phyloP scores from a whole-genome alignment of 2,329 filamentous ascomycete species.

The Pyrenochaeta sp. region DNA sequence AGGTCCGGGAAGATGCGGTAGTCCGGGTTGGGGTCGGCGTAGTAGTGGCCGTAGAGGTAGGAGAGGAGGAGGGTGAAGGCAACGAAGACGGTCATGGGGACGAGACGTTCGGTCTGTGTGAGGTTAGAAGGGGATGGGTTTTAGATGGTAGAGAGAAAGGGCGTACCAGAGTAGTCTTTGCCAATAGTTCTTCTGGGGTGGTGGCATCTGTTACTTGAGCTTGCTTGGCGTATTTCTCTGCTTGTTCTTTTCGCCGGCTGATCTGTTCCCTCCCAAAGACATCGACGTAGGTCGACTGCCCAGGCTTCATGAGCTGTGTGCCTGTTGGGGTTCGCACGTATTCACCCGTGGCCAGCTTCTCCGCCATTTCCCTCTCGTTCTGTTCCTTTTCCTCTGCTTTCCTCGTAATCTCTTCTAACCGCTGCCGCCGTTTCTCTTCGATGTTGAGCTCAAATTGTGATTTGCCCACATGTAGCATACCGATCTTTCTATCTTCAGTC shows the following conservation, averaged over 20 bases:
- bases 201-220: slow-evolving; percentile 30
- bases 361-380: slow-evolving; percentile 37
- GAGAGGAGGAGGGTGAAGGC: slow-evolving; percentile 31
- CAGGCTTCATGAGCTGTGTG: slow-evolving; percentile 46
- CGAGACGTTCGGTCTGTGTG: slow-evolving; percentile 42
- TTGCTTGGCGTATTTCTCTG: slow-evolving; percentile 35
- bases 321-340: slow-evolving; percentile 43
- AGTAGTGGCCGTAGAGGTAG: slow-evolving; percentile 41
- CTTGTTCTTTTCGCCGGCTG: slow-evolving; percentile 37
- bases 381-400: slow-evolving; percentile 44
- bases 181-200: slow-evolving; percentile 34
- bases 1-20: slow-evolving; percentile 45
- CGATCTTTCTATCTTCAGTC: slow-evolving; percentile 36
- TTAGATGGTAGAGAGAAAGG: not conserved
- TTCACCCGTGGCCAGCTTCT: slow-evolving; percentile 42
- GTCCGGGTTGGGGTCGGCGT: slow-evolving; percentile 34
- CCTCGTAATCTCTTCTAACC: slow-evolving; percentile 36
- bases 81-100: slow-evolving; percentile 46
- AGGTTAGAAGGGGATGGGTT: not conserved
- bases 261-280: slow-evolving; percentile 43
- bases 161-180: slow-evolving; percentile 42
- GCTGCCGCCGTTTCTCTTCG: slow-evolving; percentile 38
- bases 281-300: slow-evolving; percentile 43
- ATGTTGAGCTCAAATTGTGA: slow-evolving; percentile 46
- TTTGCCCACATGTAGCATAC: slow-evolving; percentile 42